phyloP scores from a whole-genome alignment of 1,284 basidiomycete species.

The Ceratobasidium sp. region DNA sequence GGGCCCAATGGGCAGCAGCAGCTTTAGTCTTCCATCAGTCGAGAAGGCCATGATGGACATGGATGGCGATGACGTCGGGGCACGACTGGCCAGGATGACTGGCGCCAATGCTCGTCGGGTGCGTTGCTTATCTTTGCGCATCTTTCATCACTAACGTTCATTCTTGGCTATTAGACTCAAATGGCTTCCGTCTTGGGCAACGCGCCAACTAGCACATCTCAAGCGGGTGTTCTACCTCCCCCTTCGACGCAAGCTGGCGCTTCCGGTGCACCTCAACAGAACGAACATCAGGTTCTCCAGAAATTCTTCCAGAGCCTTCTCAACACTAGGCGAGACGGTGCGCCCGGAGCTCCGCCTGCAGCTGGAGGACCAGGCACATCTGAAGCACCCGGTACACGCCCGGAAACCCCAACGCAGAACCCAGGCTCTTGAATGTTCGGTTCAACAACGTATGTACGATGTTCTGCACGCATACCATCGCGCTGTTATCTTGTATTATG shows the following conservation, averaged over 20 bases:
- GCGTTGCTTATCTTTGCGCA: constrained; percentile 44
- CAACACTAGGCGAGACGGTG: constrained; percentile 50
- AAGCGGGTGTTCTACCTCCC: constrained; percentile 40
- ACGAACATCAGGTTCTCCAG: constrained; percentile 81
- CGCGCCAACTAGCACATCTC: not conserved
- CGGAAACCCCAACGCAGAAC: constrained; percentile 12
- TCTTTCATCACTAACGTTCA: constrained; percentile 38
- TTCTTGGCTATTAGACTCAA: constrained; percentile 17
- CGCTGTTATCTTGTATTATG: too few relatives aligned
- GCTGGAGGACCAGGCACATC: not conserved
- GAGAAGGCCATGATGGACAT: constrained; percentile 86
- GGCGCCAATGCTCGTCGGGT: constrained; percentile 50
- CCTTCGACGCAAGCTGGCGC: constrained; percentile 41
- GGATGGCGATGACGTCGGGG: constrained; percentile 65
- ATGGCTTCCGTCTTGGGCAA: constrained; percentile 15
- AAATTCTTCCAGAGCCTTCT: constrained; percentile 87
- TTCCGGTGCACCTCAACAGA: constrained; percentile 29
- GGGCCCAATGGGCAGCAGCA: constrained; percentile 86
- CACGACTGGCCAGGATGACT: constrained; percentile 51
- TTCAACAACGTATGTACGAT: too few relatives aligned
- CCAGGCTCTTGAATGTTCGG: not conserved
- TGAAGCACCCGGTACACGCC: not conserved
- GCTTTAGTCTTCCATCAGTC: constrained; percentile 84
- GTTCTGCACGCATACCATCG: too few relatives aligned
- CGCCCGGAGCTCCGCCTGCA: not conserved